Evolutionary conservation across 495 filamentous ascomycete species (phyloP).

Genomic region (Amniculicola lignicola): DNA sequence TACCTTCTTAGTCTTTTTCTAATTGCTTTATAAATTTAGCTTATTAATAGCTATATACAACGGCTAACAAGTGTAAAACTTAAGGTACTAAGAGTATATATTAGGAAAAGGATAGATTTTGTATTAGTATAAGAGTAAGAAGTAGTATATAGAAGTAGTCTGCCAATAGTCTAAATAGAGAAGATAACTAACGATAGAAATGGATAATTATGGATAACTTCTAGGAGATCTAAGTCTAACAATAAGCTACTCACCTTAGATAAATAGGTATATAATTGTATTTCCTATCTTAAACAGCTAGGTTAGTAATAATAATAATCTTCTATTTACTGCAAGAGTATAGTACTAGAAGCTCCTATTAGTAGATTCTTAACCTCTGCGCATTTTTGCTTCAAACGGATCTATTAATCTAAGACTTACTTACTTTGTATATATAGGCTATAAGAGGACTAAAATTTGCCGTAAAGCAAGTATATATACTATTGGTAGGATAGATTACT

Average conservation of each 20-base stretch:
- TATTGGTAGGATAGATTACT: conserved; percentile 18
- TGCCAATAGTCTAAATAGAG: conserved; percentile 39
- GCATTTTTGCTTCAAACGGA: conserved; percentile 34
- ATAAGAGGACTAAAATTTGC: too few species aligned
- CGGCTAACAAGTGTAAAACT: neutral
- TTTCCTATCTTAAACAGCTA: conserved; percentile 48
- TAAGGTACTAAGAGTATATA: neutral
- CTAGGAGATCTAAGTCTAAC: conserved; percentile 14
- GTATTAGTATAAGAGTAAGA: neutral
- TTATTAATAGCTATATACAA: conserved; percentile 35
- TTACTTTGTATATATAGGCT: too few species aligned
- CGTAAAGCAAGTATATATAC: too few species aligned
- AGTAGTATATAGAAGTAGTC: too few species aligned
- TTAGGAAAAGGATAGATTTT: neutral
- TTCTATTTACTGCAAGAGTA: too few species aligned
- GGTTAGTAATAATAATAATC: conserved; percentile 1
- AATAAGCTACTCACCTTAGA: too few species aligned
- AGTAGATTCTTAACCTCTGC: neutral
- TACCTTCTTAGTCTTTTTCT: neutral
- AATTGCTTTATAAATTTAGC: conserved; percentile 29
- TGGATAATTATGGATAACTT: conserved; percentile 9
- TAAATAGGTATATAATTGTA: too few species aligned
- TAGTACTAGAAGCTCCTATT: too few species aligned
- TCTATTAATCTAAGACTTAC: too few species aligned
- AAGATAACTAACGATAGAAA: conserved; percentile 17